Percentiles rank a stretch among this genome's conserved stretches.
Evolutionary conservation across 306 rosid genomes (phyloP).

Genomic region (Vigna reflexopilosa): DNA sequence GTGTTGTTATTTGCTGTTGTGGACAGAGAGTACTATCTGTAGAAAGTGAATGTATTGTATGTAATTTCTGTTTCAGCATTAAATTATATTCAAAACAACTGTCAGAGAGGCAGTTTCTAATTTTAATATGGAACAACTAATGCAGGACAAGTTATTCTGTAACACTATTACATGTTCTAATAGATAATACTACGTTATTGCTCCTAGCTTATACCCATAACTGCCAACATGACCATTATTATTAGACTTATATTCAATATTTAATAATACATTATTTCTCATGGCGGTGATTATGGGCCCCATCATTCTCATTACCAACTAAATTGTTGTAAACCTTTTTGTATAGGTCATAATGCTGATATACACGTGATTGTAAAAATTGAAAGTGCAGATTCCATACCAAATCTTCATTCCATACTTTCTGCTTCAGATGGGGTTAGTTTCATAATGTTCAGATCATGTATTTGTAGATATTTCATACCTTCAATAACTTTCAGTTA

Average conservation of each 20-base stretch:
- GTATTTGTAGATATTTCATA: constrained; percentile 30
- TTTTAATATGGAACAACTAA: neutral
- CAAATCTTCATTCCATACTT: constrained; percentile 89
- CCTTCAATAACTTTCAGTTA: constrained; percentile 28
- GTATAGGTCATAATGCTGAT: constrained; percentile 76
- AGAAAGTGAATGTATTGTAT: neutral
- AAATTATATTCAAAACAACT: neutral
- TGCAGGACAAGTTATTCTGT: neutral
- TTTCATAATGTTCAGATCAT: constrained; percentile 30
- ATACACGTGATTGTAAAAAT: constrained; percentile 90
- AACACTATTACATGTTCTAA: neutral
- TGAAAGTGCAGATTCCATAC: constrained; percentile 97
- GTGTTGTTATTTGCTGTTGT: neutral
- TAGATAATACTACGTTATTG: neutral
- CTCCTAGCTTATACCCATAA: neutral
- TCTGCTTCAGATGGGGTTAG: constrained; percentile 97
- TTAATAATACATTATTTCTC: neutral
- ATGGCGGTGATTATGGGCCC: neutral
- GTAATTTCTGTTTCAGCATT: neutral
- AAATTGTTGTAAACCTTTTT: constrained; percentile 39
- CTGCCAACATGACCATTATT: neutral
- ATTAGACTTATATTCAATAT: neutral
- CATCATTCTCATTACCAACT: constrained; percentile 40
- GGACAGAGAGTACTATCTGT: neutral
- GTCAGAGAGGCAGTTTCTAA: neutral